phyloP scores from a whole-genome alignment of 1,284 basidiomycete species.

The Schizophyllum amplum region DNA sequence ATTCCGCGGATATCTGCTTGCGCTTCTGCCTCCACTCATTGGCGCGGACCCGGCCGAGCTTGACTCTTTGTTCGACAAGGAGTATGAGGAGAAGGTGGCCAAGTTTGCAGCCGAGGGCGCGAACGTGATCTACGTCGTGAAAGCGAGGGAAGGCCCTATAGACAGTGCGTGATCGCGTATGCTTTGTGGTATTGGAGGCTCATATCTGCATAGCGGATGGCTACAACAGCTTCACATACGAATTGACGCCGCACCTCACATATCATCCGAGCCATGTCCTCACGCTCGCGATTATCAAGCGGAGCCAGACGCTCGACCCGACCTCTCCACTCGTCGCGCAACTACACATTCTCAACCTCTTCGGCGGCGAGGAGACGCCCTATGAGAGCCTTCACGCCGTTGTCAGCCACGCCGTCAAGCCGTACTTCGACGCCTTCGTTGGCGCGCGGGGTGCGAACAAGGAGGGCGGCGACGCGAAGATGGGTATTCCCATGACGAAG shows the following conservation, averaged over 20 bases:
- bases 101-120: conserved; percentile 70
- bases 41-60: conserved; percentile 58
- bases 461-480: conserved; percentile 75
- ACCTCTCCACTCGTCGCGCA: conserved; percentile 75
- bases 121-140: conserved; percentile 71
- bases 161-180: not conserved
- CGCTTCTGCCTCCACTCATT: conserved; percentile 69
- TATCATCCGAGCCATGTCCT: conserved; percentile 79
- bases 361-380: conserved; percentile 85
- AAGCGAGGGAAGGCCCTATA: conserved; percentile 21
- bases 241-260: conserved; percentile 64
- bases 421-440: conserved; percentile 98
- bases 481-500: conserved; percentile 97
- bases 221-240: conserved; percentile 30
- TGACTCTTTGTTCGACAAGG: conserved; percentile 60
- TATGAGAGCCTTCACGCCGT: conserved; percentile 97
- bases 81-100: conserved; percentile 65
- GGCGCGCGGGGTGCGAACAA: conserved; percentile 64
- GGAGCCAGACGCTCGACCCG: conserved; percentile 70
- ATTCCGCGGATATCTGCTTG: conserved; percentile 60
- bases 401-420: conserved; percentile 93
- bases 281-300: conserved; percentile 93
- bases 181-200: not conserved
- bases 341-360: conserved; percentile 89
- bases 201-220: not conserved